Evolutionary conservation across 441 rosid species (phyloP).

Genomic region (Croton laevigatus): DNA sequence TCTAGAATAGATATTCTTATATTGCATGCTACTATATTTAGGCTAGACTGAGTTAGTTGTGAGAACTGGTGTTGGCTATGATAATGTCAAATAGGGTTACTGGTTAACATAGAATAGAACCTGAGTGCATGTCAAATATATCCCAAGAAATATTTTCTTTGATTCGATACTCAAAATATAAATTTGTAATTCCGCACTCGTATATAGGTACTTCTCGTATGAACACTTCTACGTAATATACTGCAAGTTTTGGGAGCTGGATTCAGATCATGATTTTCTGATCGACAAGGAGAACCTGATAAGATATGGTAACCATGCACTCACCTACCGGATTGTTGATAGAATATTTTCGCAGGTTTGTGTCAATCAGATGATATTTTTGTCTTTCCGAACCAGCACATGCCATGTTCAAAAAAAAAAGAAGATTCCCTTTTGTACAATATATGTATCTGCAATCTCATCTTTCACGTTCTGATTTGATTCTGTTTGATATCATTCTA

Average conservation of each 20-base stretch:
- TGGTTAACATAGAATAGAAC: neutral
- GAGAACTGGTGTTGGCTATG: neutral
- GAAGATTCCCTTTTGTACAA: slow-evolving; percentile 15
- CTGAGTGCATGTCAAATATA: neutral
- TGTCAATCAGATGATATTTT: slow-evolving; percentile 15
- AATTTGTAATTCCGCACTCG: neutral
- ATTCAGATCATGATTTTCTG: slow-evolving; percentile 92
- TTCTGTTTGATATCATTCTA: slow-evolving; percentile 31
- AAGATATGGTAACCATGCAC: slow-evolving; percentile 98
- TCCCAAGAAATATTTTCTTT: neutral
- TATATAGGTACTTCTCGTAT: slow-evolving; percentile 84
- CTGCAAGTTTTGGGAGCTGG: slow-evolving; percentile 99
- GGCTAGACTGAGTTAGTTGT: neutral
- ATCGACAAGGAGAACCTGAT: slow-evolving; percentile 98
- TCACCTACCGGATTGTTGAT: slow-evolving; percentile 95
- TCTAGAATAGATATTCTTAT: slow-evolving; percentile 1
- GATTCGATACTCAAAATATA: neutral
- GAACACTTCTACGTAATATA: slow-evolving; percentile 98
- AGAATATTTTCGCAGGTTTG: slow-evolving; percentile 97
- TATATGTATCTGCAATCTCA: neutral
- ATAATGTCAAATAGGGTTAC: neutral
- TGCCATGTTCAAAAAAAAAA: slow-evolving; percentile 4
- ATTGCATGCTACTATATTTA: neutral
- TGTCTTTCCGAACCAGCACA: slow-evolving; percentile 1
- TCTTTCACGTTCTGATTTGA: slow-evolving; percentile 10